Conservation (phyloP, 169 alveolate species). For the Plasmodium coatneyi region DNA sequence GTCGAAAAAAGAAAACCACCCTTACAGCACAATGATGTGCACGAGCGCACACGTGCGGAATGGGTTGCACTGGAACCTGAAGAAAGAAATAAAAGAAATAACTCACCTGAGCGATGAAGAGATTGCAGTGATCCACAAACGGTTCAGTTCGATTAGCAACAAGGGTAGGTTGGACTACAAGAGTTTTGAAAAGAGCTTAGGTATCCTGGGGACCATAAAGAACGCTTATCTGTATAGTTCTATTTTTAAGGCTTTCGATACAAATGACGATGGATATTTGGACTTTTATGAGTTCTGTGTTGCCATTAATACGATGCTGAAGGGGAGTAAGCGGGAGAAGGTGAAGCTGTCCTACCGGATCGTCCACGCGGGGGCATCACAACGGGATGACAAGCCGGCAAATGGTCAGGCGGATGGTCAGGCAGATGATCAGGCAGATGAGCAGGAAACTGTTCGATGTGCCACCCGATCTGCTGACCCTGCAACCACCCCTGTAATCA, state of each 20-base stretch:
- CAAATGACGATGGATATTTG: conserved; percentile 80
- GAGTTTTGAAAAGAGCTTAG: conserved; percentile 69
- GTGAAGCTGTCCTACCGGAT: conserved; percentile 83
- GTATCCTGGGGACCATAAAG: conserved; percentile 72
- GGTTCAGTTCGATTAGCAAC: conserved; percentile 19
- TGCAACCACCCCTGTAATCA: not conserved
- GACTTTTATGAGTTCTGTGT: conserved; percentile 85
- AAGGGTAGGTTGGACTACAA: conserved; percentile 19
- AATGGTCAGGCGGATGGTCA: not conserved
- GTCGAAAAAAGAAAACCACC: not conserved
- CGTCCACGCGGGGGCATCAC: conserved; percentile 49
- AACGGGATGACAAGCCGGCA: too few relatives aligned
- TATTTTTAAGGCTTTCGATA: conserved; percentile 87
- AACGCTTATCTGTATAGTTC: conserved; percentile 55
- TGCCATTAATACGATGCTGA: conserved; percentile 85
- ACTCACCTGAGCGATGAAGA: conserved; percentile 43
- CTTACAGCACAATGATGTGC: conserved; percentile 6
- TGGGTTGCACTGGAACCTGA: conserved; percentile 17
- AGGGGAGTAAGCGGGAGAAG: conserved; percentile 82
- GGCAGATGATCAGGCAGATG: not conserved
- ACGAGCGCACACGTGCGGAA: conserved; percentile 18
- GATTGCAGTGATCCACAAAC: conserved; percentile 16
- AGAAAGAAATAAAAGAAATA: conserved; percentile 37
- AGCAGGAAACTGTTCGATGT: too few relatives aligned
- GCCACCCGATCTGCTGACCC: not conserved